phyloP scores from a whole-genome alignment of 1,284 basidiomycete species.

The Boletellus deceptivus region DNA sequence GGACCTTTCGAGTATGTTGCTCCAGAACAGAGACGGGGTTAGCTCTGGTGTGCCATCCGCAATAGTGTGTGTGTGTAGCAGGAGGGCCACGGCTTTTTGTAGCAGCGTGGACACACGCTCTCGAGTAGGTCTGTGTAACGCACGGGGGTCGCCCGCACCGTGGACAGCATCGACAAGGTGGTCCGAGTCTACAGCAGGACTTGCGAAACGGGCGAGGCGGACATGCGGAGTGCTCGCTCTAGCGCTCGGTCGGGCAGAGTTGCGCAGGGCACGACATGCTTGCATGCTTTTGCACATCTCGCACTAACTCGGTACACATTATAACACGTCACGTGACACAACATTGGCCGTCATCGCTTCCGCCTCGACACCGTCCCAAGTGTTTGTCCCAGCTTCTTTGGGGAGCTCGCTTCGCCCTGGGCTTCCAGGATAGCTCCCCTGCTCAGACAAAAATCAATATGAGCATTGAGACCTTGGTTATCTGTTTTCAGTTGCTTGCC shows the following conservation, averaged over 20 bases:
- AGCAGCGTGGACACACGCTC: constrained; percentile 32
- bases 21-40: constrained; percentile 40
- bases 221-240: not conserved
- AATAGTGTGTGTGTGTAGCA: constrained; percentile 39
- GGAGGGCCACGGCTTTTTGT: constrained; percentile 40
- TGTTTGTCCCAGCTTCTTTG: constrained; percentile 19
- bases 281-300: constrained; percentile 21
- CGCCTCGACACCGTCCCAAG: constrained; percentile 9
- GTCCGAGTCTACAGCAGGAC: not conserved
- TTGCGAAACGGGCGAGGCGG: not conserved
- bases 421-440: constrained; percentile 67
- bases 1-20: constrained; percentile 36
- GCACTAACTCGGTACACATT: not conserved
- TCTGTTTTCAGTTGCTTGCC: constrained; percentile 52
- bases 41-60: constrained; percentile 8
- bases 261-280: constrained; percentile 28
- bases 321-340: constrained; percentile 24
- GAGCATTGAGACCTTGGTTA: constrained; percentile 68
- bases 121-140: not conserved
- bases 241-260: constrained; percentile 3
- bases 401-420: constrained; percentile 41
- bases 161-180: constrained; percentile 1
- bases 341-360: constrained; percentile 10
- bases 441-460: constrained; percentile 78
- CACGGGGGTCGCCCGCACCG: not conserved